phyloP scores from a whole-genome alignment of 2,329 filamentous ascomycete species.

The Alternaria triticina region DNA sequence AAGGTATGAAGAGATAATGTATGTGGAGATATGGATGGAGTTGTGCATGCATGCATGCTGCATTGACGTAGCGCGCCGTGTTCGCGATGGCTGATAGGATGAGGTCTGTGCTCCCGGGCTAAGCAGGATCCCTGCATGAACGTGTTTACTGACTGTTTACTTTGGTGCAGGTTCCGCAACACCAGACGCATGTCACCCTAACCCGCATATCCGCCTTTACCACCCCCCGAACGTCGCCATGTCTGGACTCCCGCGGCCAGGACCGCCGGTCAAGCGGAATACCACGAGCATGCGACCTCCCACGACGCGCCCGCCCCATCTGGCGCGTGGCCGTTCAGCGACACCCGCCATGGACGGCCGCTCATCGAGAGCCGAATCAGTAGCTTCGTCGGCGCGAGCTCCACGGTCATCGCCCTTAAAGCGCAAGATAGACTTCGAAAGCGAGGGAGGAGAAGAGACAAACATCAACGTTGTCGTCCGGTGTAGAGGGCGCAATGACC shows the following conservation, averaged over 20 bases:
- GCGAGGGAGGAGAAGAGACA: slow-evolving; percentile 75
- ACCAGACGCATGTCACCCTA: slow-evolving; percentile 13
- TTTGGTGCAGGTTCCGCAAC: slow-evolving; percentile 15
- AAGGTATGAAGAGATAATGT: not conserved
- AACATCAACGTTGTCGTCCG: slow-evolving; percentile 98
- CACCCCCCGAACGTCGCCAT: slow-evolving; percentile 46
- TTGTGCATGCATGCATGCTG: slow-evolving; percentile 2
- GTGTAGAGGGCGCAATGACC: slow-evolving; percentile 89
- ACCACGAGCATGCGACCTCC: slow-evolving; percentile 61
- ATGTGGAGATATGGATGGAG: not conserved
- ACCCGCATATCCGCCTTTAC: slow-evolving; percentile 23
- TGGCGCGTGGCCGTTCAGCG: slow-evolving; percentile 58
- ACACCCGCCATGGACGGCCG: slow-evolving; percentile 58
- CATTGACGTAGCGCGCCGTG: slow-evolving; percentile 15
- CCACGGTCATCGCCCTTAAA: slow-evolving; percentile 65
- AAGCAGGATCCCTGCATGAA: slow-evolving; percentile 4
- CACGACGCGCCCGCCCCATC: slow-evolving; percentile 58
- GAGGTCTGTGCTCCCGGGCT: slow-evolving; percentile 1
- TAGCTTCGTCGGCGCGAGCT: slow-evolving; percentile 60
- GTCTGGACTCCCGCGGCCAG: slow-evolving; percentile 62
- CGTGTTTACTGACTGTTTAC: slow-evolving; percentile 32
- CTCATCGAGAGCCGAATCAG: slow-evolving; percentile 73
- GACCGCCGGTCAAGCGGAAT: slow-evolving; percentile 57
- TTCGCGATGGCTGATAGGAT: not conserved
- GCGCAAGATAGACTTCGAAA: slow-evolving; percentile 84